These are phyloP conservation scores for Cutaneotrichosporon sp. DNA, from an alignment of 1,284 basidiomycete species.

Conservation along the genomic window DNA sequence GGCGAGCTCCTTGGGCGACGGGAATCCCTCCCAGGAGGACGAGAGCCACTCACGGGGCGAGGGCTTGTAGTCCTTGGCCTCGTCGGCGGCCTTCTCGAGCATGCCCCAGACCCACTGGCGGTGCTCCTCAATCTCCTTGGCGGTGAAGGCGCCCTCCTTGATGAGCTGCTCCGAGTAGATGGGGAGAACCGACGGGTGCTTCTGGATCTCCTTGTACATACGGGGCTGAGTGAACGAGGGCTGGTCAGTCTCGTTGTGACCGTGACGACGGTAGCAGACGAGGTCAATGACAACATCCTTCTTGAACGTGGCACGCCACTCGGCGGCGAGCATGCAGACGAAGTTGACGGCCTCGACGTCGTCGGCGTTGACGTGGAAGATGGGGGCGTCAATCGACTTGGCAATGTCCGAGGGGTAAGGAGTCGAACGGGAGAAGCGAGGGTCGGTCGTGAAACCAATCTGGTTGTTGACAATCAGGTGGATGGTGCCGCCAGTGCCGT, in stretches of 20 bases:
- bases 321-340: slow-evolving; percentile 95
- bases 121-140: slow-evolving; percentile 96
- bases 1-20: slow-evolving; percentile 89
- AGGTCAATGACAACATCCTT: slow-evolving; percentile 98
- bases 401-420: slow-evolving; percentile 99
- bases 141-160: slow-evolving; percentile 87
- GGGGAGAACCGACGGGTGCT: slow-evolving; percentile 86
- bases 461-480: slow-evolving; percentile 99
- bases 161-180: slow-evolving; percentile 89
- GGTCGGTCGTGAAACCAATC: slow-evolving; percentile 99
- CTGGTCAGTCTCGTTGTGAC: slow-evolving; percentile 99
- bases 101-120: slow-evolving; percentile 99
- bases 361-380: slow-evolving; percentile 99
- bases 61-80: slow-evolving; percentile 89
- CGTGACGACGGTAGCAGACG: slow-evolving; percentile 97
- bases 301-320: slow-evolving; percentile 98
- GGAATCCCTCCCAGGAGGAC: slow-evolving; percentile 97
- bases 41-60: slow-evolving; percentile 95
- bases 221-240: slow-evolving; percentile 97
- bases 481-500: slow-evolving; percentile 96
- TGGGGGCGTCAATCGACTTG: slow-evolving; percentile 96
- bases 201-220: slow-evolving; percentile 97
- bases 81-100: slow-evolving; percentile 88
- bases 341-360: slow-evolving; percentile 98
- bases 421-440: slow-evolving; percentile 93